Evolutionary conservation across 1,284 basidiomycete genomes (phyloP).

Genomic region (Fistulinella cinereoalba): DNA sequence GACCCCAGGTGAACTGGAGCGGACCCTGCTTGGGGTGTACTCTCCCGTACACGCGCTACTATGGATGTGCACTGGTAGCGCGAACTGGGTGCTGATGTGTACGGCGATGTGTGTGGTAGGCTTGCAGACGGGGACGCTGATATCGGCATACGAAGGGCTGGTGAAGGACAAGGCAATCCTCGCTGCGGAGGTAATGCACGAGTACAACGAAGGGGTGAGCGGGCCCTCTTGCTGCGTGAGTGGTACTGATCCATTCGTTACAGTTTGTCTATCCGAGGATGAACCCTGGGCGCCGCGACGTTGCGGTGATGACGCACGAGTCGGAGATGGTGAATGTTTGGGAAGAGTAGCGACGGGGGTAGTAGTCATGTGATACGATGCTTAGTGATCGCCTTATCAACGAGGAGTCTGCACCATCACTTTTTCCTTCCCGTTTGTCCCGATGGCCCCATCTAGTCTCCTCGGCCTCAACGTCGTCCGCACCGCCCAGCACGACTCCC

Average conservation of each 20-base stretch:
- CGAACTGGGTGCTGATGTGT: constrained; percentile 72
- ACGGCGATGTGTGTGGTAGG: constrained; percentile 63
- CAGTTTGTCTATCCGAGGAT: constrained; percentile 82
- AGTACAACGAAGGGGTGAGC: constrained; percentile 77
- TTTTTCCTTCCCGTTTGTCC: neutral
- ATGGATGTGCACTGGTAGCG: constrained; percentile 66
- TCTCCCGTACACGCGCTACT: constrained; percentile 72
- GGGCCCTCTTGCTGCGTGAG: neutral
- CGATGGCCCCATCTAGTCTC: constrained; percentile 53
- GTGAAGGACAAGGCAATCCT: constrained; percentile 76
- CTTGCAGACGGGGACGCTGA: constrained; percentile 50
- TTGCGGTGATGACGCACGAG: constrained; percentile 81
- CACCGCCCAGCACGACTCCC: constrained; percentile 46
- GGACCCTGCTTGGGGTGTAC: constrained; percentile 68
- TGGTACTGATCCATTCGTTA: constrained; percentile 1
- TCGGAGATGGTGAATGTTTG: constrained; percentile 62
- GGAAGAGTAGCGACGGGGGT: constrained; percentile 7
- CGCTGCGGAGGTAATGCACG: constrained; percentile 78
- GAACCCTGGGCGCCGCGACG: constrained; percentile 72
- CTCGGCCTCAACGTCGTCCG: constrained; percentile 78
- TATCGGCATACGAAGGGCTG: constrained; percentile 50
- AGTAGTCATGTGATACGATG: constrained; percentile 17
- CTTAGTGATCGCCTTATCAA: constrained; percentile 22
- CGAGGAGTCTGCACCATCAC: neutral
- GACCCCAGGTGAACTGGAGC: constrained; percentile 71